Evolutionary conservation across 2,329 filamentous ascomycete genomes (phyloP), one percentile per base, ranked within the genome.

Genomic region (Talaromyces sp.): DNA sequence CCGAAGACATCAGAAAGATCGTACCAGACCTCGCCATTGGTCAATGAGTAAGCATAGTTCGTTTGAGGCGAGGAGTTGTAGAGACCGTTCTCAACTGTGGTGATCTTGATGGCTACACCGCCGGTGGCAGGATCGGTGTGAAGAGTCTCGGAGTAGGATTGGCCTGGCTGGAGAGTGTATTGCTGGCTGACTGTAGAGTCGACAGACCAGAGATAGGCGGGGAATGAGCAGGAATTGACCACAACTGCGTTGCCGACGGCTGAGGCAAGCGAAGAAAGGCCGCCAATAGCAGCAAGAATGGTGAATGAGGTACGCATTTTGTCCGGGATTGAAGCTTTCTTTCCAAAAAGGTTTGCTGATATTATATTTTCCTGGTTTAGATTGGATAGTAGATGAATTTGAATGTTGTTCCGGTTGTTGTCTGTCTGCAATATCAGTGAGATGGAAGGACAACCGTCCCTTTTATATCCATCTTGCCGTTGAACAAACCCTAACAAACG

Each of bases 91-190:
- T 67, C 51, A 13, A 56, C 63, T 19, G 64, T 69, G 43, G 75
- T 72, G 61, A 78, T 70, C 67, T 77, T 78, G 50, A 78, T 65
- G 1, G 75, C 62, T 48, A 78, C 67, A 9, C 76, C 76, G n/a
- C 74, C 74, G 0, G 70, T 73, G 22, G 65, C 58, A 19, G 68
- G 61, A 55, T 76, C 73, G 48, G 67, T 66, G 63, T 64, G 68
- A 61, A 75, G 67, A 15, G 55, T 35, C 61, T 78, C 73, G 15
- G 63, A 67, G 65, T 75, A 78, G 46, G 53, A 63, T 10, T 57
- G 59, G 39, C 70, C 71, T 5, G 71, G 61, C 3, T 64, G 45
- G 58, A 78, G 63, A 35, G 63, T 70, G 40, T 71, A 63, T 36
- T 61, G 59, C 1, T 69, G 63, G 36, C 68, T 67, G 43, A 71